phyloP scores from a whole-genome alignment of 2,329 filamentous ascomycete species.

The Stachybotrys chartarum region DNA sequence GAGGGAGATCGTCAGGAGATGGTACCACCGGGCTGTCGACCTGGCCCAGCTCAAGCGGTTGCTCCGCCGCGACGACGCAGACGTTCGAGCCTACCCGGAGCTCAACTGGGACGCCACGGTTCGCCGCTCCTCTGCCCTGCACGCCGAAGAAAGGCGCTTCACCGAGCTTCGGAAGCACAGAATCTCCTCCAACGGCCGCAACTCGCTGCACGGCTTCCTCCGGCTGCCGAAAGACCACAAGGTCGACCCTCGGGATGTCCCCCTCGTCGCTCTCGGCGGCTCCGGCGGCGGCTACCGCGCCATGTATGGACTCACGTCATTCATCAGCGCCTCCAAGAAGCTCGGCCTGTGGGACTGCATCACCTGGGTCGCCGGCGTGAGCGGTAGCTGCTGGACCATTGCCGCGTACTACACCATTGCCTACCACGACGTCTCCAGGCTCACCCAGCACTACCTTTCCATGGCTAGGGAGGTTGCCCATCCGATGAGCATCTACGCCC shows the following conservation, averaged over 20 bases:
- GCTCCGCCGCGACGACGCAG: conserved; percentile 5
- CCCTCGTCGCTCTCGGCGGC: conserved; percentile 10
- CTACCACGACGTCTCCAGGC: conserved; percentile 5
- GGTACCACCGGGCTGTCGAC: conserved; percentile 10
- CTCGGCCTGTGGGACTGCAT: conserved; percentile 11
- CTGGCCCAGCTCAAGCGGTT: conserved; percentile 8
- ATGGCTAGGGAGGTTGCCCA: conserved; percentile 11
- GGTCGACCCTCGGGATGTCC: conserved; percentile 10
- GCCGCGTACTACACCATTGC: conserved; percentile 15
- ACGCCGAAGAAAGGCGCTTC: conserved; percentile 6
- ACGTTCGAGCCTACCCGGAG: conserved; percentile 10
- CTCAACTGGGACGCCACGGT: conserved; percentile 12
- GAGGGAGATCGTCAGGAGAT: conserved; percentile 2
- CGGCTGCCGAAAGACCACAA: conserved; percentile 2
- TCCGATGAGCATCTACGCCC: conserved; percentile 10
- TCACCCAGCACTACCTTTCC: conserved; percentile 10
- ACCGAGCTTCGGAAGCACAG: conserved; percentile 6
- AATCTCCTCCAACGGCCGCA: conserved; percentile 7
- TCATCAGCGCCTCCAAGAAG: conserved; percentile 10
- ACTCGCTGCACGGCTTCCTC: conserved; percentile 9
- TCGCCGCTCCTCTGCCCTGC: conserved; percentile 6
- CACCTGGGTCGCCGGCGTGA: conserved; percentile 13
- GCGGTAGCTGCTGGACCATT: conserved; percentile 15
- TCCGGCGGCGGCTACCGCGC: conserved; percentile 14
- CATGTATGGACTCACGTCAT: conserved; percentile 15